These are phyloP conservation scores for Hymenotorrendiella dingleyae DNA, from an alignment of 2,329 filamentous ascomycete species.

Conservation along the genomic window DNA sequence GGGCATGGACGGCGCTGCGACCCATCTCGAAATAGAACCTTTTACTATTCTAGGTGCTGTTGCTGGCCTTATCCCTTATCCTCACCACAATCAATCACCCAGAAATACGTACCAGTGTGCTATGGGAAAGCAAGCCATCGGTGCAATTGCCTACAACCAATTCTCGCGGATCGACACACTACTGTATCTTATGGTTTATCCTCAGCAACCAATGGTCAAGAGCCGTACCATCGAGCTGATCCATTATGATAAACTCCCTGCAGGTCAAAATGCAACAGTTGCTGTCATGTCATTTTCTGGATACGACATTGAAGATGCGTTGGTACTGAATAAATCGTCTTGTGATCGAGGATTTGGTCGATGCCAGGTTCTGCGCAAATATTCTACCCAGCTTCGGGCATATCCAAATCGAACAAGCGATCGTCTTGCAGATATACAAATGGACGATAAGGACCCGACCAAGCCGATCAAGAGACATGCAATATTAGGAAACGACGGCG, in stretches of 20 bases:
- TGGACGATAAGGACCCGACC: constrained; percentile 47
- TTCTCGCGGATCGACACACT: constrained; percentile 95
- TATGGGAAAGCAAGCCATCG: constrained; percentile 99
- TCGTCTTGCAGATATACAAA: constrained; percentile 56
- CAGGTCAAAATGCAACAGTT: constrained; percentile 93
- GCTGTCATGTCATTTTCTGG: constrained; percentile 99
- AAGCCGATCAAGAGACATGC: constrained; percentile 62
- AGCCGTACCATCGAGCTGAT: constrained; percentile 94
- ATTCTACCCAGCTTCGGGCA: constrained; percentile 76
- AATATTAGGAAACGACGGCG: constrained; percentile 75
- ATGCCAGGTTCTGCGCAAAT: constrained; percentile 97
- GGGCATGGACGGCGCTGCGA: constrained; percentile 59
- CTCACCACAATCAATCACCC: constrained; percentile 97
- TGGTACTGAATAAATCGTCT: constrained; percentile 94
- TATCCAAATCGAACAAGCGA: constrained; percentile 76
- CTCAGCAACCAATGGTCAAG: constrained; percentile 95
- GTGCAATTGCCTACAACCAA: constrained; percentile 96
- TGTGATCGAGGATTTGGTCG: constrained; percentile 92
- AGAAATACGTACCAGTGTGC: constrained; percentile 98
- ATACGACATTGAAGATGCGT: constrained; percentile 97
- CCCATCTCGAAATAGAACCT: constrained; percentile 94
- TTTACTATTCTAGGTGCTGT: constrained; percentile 96
- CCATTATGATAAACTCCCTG: constrained; percentile 94
- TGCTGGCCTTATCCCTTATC: constrained; percentile 92
- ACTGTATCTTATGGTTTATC: constrained; percentile 94